A percentile compares a stretch with the other conserved stretches of the same genome.
phyloP scores from a whole-genome alignment of 2,329 filamentous ascomycete genomes.

The Fusarium sterilihyphosum region DNA sequence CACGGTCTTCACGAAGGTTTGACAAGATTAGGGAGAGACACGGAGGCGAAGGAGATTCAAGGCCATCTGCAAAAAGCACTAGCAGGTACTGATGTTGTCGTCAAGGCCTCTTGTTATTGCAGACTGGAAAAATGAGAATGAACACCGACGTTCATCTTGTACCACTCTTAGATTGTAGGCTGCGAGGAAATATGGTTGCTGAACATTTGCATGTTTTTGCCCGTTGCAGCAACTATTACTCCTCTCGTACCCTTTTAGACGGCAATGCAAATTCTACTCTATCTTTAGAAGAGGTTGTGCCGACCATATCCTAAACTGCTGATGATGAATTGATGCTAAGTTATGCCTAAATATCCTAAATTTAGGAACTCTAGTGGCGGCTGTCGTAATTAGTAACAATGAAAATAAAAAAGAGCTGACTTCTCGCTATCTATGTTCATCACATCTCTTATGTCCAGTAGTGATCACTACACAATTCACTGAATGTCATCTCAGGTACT shows the following conservation, averaged over 20 bases:
- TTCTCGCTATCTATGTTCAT: no score
- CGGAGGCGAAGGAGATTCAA: slow-evolving; percentile 47
- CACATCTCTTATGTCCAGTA: rapidly evolving
- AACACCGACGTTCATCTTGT: rapidly evolving
- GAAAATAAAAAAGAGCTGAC: no score
- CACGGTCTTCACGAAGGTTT: slow-evolving; percentile 80
- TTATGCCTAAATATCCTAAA: no score
- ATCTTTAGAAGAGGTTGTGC: no score
- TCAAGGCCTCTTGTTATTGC: slow-evolving; percentile 26
- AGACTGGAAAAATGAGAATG: not conserved
- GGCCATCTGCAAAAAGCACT: not conserved
- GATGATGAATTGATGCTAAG: no score
- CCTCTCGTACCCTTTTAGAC: no score
- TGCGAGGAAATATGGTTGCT: not conserved
- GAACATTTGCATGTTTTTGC: no score
- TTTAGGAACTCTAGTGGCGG: no score
- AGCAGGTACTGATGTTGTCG: not conserved
- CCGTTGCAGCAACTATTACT: no score
- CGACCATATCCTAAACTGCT: no score
- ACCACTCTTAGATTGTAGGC: rapidly evolving
- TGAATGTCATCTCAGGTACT: rapidly evolving
- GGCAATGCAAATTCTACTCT: no score
- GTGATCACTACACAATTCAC: rapidly evolving
- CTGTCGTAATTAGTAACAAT: not conserved
- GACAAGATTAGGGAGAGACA: slow-evolving; percentile 55